Evolutionary conservation across 176 grass and related monocot species (phyloP).

Genomic region (Areca catechu): DNA sequence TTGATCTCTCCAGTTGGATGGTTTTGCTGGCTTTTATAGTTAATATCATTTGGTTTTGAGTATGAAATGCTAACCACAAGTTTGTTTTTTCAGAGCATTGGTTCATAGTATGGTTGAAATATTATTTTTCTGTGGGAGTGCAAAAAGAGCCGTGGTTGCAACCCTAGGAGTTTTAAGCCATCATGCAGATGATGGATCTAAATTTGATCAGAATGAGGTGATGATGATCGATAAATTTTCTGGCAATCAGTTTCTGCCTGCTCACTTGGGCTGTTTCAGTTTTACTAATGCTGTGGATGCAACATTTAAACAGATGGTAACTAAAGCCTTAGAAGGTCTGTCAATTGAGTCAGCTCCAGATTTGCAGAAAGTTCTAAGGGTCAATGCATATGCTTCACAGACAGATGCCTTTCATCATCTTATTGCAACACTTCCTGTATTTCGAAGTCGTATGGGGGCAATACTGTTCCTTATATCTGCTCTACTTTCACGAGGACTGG

Average conservation of each 20-base stretch:
- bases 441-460: slow-evolving; percentile 84
- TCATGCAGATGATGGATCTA: slow-evolving; percentile 35
- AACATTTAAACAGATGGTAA: slow-evolving; percentile 29
- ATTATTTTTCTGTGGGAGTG: slow-evolving; percentile 84
- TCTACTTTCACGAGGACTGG: slow-evolving; percentile 90
- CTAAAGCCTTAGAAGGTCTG: slow-evolving; percentile 63
- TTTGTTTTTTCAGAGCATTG: slow-evolving; percentile 63
- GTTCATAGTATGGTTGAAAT: slow-evolving; percentile 98
- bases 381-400: slow-evolving; percentile 47
- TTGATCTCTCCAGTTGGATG: too few relatives aligned
- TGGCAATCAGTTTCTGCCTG: too few relatives aligned
- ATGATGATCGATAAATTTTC: slow-evolving; percentile 1
- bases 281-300: not conserved
- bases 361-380: slow-evolving; percentile 81
- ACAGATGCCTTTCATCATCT: slow-evolving; percentile 59
- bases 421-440: slow-evolving; percentile 59
- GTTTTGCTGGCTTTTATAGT: too few relatives aligned
- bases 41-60: not conserved
- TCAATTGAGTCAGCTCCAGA: slow-evolving; percentile 83
- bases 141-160: slow-evolving; percentile 51
- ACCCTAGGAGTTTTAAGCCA: slow-evolving; percentile 40
- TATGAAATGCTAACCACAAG: not conserved
- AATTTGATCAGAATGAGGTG: slow-evolving; percentile 34
- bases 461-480: slow-evolving; percentile 90
- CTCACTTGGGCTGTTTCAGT: too few relatives aligned